phyloP scores from a whole-genome alignment of 208 protist genomes.

The Acanthamoeba healyi region DNA sequence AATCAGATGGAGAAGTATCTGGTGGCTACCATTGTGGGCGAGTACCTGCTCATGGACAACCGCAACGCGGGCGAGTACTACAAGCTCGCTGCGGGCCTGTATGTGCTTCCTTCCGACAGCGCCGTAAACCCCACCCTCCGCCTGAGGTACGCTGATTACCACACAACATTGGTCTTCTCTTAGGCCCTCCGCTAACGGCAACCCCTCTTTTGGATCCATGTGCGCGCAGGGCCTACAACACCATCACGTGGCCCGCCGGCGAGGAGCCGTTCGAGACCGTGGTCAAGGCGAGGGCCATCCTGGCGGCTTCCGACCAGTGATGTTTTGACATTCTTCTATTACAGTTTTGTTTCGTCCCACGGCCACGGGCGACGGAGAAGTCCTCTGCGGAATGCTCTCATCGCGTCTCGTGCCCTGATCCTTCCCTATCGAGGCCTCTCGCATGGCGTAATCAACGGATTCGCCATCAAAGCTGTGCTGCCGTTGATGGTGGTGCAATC shows the following conservation, averaged over 20 bases:
- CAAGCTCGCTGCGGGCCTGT: constrained; percentile 29
- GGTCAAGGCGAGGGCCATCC: constrained; percentile 25
- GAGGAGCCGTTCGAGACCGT: constrained; percentile 69
- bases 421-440: not conserved
- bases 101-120: constrained; percentile 29
- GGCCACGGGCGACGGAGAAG: too few relatives aligned
- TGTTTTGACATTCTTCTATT: not conserved
- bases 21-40: constrained; percentile 6
- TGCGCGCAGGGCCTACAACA: constrained; percentile 29
- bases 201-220: not conserved
- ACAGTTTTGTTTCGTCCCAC: too few relatives aligned
- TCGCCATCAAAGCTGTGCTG: not conserved
- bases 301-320: constrained; percentile 32
- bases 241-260: constrained; percentile 63
- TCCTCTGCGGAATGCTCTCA: not conserved
- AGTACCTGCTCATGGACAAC: constrained; percentile 31
- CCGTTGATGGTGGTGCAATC: not conserved
- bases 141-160: not conserved
- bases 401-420: not conserved
- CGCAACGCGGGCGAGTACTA: constrained; percentile 36
- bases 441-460: not conserved
- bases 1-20: constrained; percentile 68
- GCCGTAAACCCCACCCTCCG: constrained; percentile 21
- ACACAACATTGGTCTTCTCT: not conserved
- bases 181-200: not conserved